Evolutionary conservation across 495 filamentous ascomycete species (phyloP).

Genomic region (Xylaria telfairii): DNA sequence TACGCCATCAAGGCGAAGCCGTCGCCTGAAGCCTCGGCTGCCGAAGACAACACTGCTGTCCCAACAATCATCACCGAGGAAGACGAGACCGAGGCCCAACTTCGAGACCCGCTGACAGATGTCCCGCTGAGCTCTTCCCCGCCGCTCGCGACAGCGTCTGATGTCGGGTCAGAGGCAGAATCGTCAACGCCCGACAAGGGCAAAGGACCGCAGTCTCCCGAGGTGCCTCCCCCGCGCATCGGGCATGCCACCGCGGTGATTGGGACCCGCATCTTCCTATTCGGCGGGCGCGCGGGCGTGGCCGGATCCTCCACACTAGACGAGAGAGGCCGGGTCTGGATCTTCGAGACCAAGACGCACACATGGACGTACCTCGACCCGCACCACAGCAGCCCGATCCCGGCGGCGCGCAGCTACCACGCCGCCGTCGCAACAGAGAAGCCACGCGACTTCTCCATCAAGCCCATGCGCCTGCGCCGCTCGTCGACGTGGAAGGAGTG

Average conservation of each 20-base stretch:
- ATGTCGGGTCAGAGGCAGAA: background rate
- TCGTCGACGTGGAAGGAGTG: slow-evolving; percentile 48
- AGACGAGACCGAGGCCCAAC: slow-evolving; percentile 42
- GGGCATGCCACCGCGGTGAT: slow-evolving; percentile 65
- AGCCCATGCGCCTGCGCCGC: slow-evolving; percentile 31
- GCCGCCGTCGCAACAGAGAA: slow-evolving; percentile 55
- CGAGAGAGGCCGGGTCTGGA: slow-evolving; percentile 70
- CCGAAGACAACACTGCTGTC: background rate
- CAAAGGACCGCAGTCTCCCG: slow-evolving; percentile 9
- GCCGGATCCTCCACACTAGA: slow-evolving; percentile 54
- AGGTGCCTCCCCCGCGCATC: slow-evolving; percentile 57
- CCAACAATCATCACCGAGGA: slow-evolving; percentile 46
- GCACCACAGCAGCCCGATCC: slow-evolving; percentile 43
- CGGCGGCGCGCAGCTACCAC: slow-evolving; percentile 54
- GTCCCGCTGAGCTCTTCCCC: slow-evolving; percentile 32
- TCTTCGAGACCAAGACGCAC: slow-evolving; percentile 64
- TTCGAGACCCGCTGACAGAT: slow-evolving; percentile 34
- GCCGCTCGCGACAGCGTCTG: background rate
- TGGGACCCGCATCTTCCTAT: slow-evolving; percentile 66
- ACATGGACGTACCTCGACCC: slow-evolving; percentile 65
- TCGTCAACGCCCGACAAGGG: slow-evolving; percentile 24
- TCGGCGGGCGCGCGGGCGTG: slow-evolving; percentile 60
- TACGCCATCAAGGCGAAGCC: slow-evolving; percentile 56
- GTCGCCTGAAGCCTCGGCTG: slow-evolving; percentile 18
- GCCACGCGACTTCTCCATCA: slow-evolving; percentile 46